Evolutionary conservation across 306 rosid species (phyloP).

Genomic region (Lithocarpus polystachyus): DNA sequence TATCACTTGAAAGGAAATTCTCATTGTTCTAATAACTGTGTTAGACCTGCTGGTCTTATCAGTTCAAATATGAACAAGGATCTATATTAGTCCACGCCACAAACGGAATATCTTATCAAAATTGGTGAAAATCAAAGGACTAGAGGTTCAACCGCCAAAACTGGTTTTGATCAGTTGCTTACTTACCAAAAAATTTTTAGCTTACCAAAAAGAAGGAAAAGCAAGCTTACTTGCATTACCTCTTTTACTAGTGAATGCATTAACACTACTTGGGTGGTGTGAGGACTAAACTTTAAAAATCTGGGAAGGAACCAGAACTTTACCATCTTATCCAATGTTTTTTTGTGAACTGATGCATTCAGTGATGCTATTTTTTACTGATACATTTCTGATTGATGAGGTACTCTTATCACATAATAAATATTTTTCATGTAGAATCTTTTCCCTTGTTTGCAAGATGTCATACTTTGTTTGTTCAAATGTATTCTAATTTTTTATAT

Average conservation of each 20-base stretch:
- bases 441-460: neutral
- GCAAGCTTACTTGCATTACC: too few species aligned
- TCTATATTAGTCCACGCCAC: too few species aligned
- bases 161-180: too few species aligned
- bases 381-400: neutral
- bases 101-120: too few species aligned
- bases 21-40: too few species aligned
- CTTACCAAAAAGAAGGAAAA: too few species aligned
- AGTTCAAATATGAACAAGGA: too few species aligned
- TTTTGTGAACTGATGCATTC: neutral
- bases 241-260: neutral
- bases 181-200: too few species aligned
- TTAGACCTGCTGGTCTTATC: too few species aligned
- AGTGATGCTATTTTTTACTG: neutral
- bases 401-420: neutral
- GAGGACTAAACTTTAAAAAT: neutral
- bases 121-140: too few species aligned
- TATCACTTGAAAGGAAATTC: too few species aligned
- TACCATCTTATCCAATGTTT: neutral
- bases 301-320: neutral
- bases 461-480: neutral
- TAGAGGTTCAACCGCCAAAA: too few species aligned
- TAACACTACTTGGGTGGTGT: neutral
- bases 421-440: neutral
- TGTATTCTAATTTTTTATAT: conserved; percentile 6